Conservation (phyloP, 192 early-diverging fungal species). For the Backusella tuberculispora region DNA sequence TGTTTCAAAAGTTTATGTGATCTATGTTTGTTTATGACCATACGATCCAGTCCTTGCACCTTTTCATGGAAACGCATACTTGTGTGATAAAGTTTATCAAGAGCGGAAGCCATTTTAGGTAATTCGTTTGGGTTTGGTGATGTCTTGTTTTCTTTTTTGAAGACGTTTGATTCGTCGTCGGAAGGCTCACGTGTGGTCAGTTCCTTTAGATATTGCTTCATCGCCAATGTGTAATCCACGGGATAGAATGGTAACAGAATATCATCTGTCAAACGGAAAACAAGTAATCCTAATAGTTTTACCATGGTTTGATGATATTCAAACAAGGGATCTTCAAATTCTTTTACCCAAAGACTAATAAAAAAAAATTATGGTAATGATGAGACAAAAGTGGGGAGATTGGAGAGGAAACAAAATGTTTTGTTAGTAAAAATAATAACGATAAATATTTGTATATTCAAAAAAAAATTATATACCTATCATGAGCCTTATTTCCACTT, state of each 20-base stretch:
- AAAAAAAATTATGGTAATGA: neutral
- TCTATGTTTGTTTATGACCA: neutral
- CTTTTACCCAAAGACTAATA: constrained; percentile 57
- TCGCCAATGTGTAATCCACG: constrained; percentile 44
- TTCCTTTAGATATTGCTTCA: constrained; percentile 41
- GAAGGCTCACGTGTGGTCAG: constrained; percentile 26
- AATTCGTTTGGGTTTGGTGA: neutral
- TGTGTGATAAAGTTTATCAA: neutral
- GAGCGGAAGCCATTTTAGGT: neutral
- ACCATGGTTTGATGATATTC: constrained; percentile 54
- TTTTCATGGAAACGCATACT: constrained; percentile 13
- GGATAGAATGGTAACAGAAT: constrained; percentile 44
- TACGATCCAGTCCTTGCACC: neutral
- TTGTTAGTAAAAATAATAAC: constrained; percentile 14
- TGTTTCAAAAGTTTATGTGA: constrained; percentile 21
- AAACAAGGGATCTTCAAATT: constrained; percentile 58
- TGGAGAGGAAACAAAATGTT: constrained; percentile 9
- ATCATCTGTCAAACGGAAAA: constrained; percentile 47
- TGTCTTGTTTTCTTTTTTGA: constrained; percentile 12
- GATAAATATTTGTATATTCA: neutral
- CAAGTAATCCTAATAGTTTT: constrained; percentile 49
- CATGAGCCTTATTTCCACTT: constrained; percentile 59
- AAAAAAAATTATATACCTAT: constrained; percentile 35
- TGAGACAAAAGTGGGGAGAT: neutral
- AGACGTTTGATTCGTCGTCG: neutral